Conservation (phyloP, 192 early-diverging fungal species). For the Linnemannia hyalina region DNA sequence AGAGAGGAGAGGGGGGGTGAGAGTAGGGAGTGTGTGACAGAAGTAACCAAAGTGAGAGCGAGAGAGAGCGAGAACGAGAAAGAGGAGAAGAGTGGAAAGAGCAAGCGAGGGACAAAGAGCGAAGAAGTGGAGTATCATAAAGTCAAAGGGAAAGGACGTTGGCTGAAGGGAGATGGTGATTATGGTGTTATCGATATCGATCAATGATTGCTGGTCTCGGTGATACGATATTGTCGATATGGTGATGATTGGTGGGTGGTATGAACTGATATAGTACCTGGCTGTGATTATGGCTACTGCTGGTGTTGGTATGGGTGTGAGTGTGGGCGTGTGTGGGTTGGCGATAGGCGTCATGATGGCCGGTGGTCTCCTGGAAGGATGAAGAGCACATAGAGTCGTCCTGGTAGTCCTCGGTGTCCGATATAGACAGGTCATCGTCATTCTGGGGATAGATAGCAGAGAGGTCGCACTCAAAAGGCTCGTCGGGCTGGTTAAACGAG, state of each 20-base stretch:
- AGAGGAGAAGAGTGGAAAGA: background rate
- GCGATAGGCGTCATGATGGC: background rate
- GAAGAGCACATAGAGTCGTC: conserved; percentile 2
- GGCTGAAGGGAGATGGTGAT: no score
- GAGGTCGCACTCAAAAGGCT: conserved; percentile 50
- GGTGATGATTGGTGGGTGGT: no score
- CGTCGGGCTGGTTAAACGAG: conserved; percentile 51
- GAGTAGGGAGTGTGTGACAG: conserved; percentile 1
- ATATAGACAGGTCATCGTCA: conserved; percentile 20
- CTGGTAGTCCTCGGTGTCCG: conserved; percentile 24
- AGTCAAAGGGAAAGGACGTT: no score
- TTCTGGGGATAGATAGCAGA: conserved; percentile 32
- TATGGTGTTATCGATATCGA: no score
- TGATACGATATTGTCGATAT: no score
- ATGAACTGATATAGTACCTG: background rate
- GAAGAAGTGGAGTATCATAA: background rate
- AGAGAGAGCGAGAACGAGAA: background rate
- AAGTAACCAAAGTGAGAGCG: background rate
- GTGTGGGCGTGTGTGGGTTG: background rate
- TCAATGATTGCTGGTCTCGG: no score
- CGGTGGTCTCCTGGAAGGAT: background rate
- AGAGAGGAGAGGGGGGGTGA: conserved; percentile 5
- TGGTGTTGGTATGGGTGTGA: background rate
- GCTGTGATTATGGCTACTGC: background rate
- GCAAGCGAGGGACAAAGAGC: conserved; percentile 1